Base-by-base conservation (phyloP, 176 grass and related monocot genomes). In the Panicum miliaceum region DNA sequence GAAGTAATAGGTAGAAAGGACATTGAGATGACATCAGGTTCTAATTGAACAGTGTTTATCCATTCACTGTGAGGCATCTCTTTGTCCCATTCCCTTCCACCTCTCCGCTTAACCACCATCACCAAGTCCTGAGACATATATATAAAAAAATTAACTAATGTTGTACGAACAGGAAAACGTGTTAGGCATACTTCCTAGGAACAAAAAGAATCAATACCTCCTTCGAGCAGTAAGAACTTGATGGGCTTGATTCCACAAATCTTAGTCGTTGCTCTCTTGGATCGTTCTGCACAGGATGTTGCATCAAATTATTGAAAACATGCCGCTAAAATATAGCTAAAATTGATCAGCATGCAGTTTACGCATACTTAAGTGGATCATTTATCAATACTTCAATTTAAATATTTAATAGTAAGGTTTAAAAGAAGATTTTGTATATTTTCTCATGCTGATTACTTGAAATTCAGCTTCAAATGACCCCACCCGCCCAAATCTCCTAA, bases 1-100 rank as follows among this genome's bases (percentile, higher is more conserved):
- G 96, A 98, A 64, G 96, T 95, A 78, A 98, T 98, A 81, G 96
- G 96, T 79, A 98, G 68, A 86, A 98, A 95, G 57, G 96, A 92
- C 96, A 98, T 95, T 22, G 89, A 93, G 45, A 98, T 95, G 57
- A 93, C 91, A 93, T 95, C 91, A 52, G 96, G 96, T 84, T 95
- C 89, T 72, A 51, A 38, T 75, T 93, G 96, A 84, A 98, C 85
- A 82, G 83, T 95, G 75, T 82, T 87, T 72, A 98, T 62, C 96
- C 96, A 98, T 38, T 95, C 91, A 50, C 62, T 81, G 35, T 98
- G 96, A 83, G 89, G 84, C 84, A 93, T 77, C 2, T 87, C 89
- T 88, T 62, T 90, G 79, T 95, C 89, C 85, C 72, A 81, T 69
- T 81, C 64, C 79, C 41, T 98, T 71, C 96, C 96, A 82, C 96